These are phyloP conservation scores for Amanita pallidorosea DNA, from an alignment of 768 basidiomycete species.

Conservation along the genomic window DNA sequence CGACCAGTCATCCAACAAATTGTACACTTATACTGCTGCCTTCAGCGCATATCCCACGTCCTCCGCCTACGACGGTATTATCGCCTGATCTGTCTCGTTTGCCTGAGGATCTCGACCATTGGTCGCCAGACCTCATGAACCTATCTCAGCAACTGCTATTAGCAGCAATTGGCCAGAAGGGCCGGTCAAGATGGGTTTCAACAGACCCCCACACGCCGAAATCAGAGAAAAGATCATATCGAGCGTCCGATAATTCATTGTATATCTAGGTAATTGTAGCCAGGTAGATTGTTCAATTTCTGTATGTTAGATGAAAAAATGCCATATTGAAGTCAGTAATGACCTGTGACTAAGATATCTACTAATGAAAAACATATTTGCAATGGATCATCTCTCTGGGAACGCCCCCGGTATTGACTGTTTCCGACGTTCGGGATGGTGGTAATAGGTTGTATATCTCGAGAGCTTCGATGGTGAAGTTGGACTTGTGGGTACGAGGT, in stretches of 20 bases:
- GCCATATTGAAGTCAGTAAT: background rate
- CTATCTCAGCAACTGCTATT: slow-evolving; percentile 26
- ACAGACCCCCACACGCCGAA: background rate
- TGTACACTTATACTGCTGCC: slow-evolving; percentile 37
- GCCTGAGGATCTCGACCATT: slow-evolving; percentile 22
- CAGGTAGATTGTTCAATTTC: background rate
- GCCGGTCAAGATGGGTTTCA: slow-evolving; percentile 11
- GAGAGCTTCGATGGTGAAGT: slow-evolving; percentile 33
- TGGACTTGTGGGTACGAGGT: slow-evolving; percentile 10
- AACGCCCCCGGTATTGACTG: slow-evolving; percentile 55
- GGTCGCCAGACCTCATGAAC: slow-evolving; percentile 23
- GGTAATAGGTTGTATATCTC: slow-evolving; percentile 73
- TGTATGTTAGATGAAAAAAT: background rate
- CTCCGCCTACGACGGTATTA: slow-evolving; percentile 28
- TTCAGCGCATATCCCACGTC: slow-evolving; percentile 28
- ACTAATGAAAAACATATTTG: background rate
- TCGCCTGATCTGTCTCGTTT: slow-evolving; percentile 21
- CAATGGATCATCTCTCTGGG: slow-evolving; percentile 17
- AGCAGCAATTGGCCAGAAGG: slow-evolving; percentile 18
- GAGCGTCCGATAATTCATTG: slow-evolving; percentile 40
- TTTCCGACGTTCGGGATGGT: slow-evolving; percentile 69
- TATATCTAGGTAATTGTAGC: slow-evolving; percentile 26
- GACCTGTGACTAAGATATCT: background rate
- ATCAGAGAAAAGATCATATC: slow-evolving; percentile 12
- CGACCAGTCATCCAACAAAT: slow-evolving; percentile 11